Evolutionary conservation across 1,284 basidiomycete genomes (phyloP).

Genomic region (Cryptococcus neoformans): DNA sequence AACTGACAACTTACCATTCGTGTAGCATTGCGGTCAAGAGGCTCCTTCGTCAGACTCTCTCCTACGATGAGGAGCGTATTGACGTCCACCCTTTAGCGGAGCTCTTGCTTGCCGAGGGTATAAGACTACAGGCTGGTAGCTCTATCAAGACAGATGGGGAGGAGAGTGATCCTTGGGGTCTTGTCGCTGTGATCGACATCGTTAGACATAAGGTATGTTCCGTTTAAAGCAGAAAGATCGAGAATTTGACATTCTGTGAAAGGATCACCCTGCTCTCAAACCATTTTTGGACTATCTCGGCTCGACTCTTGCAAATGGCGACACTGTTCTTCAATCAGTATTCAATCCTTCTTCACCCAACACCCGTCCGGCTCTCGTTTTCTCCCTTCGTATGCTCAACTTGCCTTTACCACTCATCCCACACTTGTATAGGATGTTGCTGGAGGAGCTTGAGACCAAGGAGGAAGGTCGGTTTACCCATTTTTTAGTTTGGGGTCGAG

Average conservation of each 20-base stretch:
- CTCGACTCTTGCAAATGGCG: conserved; percentile 31
- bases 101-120: conserved; percentile 56
- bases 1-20: neutral
- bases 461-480: conserved; percentile 30
- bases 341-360: conserved; percentile 36
- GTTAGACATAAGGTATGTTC: conserved; percentile 64
- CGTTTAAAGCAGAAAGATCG: neutral
- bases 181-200: conserved; percentile 78
- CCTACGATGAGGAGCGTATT: conserved; percentile 70
- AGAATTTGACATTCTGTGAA: neutral
- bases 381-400: conserved; percentile 84
- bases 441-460: conserved; percentile 68
- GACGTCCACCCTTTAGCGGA: conserved; percentile 71
- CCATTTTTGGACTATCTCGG: conserved; percentile 67
- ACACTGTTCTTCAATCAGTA: conserved; percentile 40
- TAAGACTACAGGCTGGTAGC: conserved; percentile 60
- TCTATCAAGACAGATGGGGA: conserved; percentile 88
- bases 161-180: conserved; percentile 84
- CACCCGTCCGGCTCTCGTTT: conserved; percentile 66
- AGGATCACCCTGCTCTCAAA: conserved; percentile 63
- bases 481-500: conserved; percentile 46
- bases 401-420: conserved; percentile 88
- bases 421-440: conserved; percentile 83
- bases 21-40: conserved; percentile 68
- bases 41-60: conserved; percentile 73